These are phyloP conservation scores for Chalara sp. DNA, from an alignment of 2,329 filamentous ascomycete species.

Conservation along the genomic window DNA sequence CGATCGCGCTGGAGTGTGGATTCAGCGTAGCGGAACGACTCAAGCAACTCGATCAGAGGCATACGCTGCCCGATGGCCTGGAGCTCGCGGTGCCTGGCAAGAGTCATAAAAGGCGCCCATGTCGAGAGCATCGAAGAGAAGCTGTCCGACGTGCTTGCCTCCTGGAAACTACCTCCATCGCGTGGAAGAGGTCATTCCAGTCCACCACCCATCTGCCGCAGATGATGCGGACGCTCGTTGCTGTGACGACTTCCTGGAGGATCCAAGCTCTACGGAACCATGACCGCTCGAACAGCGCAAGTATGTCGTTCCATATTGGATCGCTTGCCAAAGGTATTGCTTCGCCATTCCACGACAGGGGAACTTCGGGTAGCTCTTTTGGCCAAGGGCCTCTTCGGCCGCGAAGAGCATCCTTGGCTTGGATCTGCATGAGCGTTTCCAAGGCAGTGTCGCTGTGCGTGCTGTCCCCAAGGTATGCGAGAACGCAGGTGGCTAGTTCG, in stretches of 20 bases:
- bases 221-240: background rate
- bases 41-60: background rate
- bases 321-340: too few relatives aligned
- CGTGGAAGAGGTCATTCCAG: conserved; percentile 3
- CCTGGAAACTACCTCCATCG: background rate
- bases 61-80: too few relatives aligned
- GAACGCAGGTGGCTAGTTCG: background rate
- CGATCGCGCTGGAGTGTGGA: conserved; percentile 1
- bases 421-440: too few relatives aligned
- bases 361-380: too few relatives aligned
- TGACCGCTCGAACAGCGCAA: background rate
- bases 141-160: background rate
- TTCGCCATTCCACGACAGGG: too few relatives aligned
- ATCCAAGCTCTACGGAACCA: conserved; percentile 7
- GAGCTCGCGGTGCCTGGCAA: too few relatives aligned
- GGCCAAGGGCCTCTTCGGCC: too few relatives aligned
- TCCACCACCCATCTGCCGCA: conserved; percentile 1
- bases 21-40: conserved; percentile 1
- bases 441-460: too few relatives aligned
- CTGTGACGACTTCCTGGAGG: conserved; percentile 7
- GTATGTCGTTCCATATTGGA: too few relatives aligned
- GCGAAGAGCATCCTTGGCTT: too few relatives aligned
- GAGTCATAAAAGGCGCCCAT: too few relatives aligned
- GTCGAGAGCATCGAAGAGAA: too few relatives aligned
- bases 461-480: conserved; percentile 2